phyloP scores from a whole-genome alignment of 768 basidiomycete genomes.

The Leucocoprinus birnbaumii region DNA sequence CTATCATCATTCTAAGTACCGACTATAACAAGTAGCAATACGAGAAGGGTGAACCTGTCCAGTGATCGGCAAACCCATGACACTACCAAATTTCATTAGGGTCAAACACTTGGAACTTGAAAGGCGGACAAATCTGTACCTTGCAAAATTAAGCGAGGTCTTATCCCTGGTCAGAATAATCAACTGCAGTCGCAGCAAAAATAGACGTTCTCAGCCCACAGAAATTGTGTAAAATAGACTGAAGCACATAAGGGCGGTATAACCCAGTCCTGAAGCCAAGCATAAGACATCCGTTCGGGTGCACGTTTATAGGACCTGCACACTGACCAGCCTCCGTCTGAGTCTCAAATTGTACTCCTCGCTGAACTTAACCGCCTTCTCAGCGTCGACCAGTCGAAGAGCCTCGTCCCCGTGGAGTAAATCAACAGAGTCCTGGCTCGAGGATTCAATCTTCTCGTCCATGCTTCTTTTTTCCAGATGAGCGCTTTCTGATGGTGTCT shows the following conservation, averaged over 20 bases:
- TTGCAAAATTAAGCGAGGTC: conserved; percentile 69
- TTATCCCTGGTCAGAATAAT: conserved; percentile 47
- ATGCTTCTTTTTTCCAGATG: conserved; percentile 13
- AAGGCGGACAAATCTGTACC: conserved; percentile 28
- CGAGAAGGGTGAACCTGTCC: conserved; percentile 47
- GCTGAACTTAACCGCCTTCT: conserved; percentile 48
- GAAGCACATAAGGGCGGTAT: conserved; percentile 36
- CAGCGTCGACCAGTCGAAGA: conserved; percentile 53
- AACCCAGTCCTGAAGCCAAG: conserved; percentile 18
- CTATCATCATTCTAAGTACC: conserved; percentile 23
- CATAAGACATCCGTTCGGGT: neutral
- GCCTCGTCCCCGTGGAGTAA: conserved; percentile 55
- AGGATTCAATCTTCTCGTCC: conserved; percentile 26
- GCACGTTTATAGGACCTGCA: conserved; percentile 15
- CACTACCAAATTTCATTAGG: conserved; percentile 29
- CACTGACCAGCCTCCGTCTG: conserved; percentile 51
- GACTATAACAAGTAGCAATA: neutral
- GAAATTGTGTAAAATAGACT: conserved; percentile 66
- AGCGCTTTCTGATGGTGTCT: neutral
- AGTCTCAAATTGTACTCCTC: conserved; percentile 59
- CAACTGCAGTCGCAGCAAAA: neutral
- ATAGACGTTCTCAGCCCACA: conserved; percentile 35
- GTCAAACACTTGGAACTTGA: neutral
- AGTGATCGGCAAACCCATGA: conserved; percentile 65
- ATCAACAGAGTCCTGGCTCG: conserved; percentile 24